phyloP scores from a whole-genome alignment of 805 yeast genomes.

The Candida gorgasii region DNA sequence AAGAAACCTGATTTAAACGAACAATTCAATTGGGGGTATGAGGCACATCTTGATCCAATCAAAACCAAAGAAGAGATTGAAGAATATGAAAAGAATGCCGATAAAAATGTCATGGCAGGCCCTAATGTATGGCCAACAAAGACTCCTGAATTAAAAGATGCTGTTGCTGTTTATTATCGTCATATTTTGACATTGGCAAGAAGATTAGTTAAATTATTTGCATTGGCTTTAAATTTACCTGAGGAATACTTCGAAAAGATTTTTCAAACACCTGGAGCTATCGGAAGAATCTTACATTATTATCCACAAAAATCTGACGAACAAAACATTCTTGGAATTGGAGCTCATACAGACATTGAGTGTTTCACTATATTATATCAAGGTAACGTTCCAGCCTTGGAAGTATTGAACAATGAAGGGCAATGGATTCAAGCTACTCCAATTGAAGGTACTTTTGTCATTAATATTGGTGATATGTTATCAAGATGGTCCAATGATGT shows the following conservation, averaged over 20 bases:
- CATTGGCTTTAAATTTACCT: constrained; percentile 13
- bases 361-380: constrained; percentile 16
- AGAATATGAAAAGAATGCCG: constrained; percentile 4
- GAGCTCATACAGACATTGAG: constrained; percentile 17
- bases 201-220: constrained; percentile 12
- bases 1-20: constrained; percentile 16
- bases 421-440: constrained; percentile 16
- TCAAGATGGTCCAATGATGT: constrained; percentile 18
- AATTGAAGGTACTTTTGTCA: constrained; percentile 13
- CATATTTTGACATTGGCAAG: constrained; percentile 10
- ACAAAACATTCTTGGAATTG: constrained; percentile 13
- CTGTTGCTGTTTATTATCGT: constrained; percentile 11
- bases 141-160: constrained; percentile 12
- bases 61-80: constrained; percentile 12
- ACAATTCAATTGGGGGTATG: constrained; percentile 17
- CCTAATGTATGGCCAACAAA: constrained; percentile 13
- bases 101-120: constrained; percentile 14
- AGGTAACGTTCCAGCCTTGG: constrained; percentile 14
- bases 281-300: constrained; percentile 16
- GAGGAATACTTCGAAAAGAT: constrained; percentile 13
- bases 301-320: constrained; percentile 11
- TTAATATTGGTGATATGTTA: constrained; percentile 18
- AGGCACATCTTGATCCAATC: constrained; percentile 13
- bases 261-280: constrained; percentile 15
- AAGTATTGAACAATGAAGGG: constrained; percentile 14